Base-by-base conservation (phyloP, 768 basidiomycete species). In the Leccinum subgranulosum region DNA sequence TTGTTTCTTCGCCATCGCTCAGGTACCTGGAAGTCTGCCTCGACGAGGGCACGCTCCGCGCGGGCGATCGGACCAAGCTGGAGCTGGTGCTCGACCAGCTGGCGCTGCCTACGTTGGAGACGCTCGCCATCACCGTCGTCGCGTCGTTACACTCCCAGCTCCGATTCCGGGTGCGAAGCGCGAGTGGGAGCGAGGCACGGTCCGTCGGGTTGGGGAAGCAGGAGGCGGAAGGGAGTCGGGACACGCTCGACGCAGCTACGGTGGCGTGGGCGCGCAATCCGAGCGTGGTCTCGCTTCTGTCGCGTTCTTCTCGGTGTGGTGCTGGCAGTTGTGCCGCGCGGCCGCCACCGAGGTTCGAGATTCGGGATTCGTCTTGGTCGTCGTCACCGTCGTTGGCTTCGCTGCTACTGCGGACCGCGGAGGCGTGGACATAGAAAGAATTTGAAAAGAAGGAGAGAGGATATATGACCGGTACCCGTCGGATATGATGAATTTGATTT, bases 1-100 rank as follows among this genome's bases (percentile, higher is more conserved):
- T 39, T 0, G 17, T 39, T 39, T 39, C 36, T 17, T 55, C 17
- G 2, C 33, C 36, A 5, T 51, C 64, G 4, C 56, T 73, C 6
- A 31, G 27, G 25, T 17, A 9, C 8, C 53, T 71, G 23, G 54
- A 67, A 14, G 12, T 71, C 50, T 23, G n/a, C 10, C 60, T 72
- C n/a, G 62, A 67, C 53, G 54, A 17, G 43, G 69, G 65, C 45
- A 49, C 54, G 39, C 56, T 67, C 50, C 52, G 63, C 3, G 64
- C 67, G 47, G 67, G 65, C 12, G 52, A 69, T 23, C 63, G 63
- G 1, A 33, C 57, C 10, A 41, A 23, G 21, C 41, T 73, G 7
- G 59, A 51, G 41, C 50, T 21, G 43, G 6, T 73, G 21, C 62
- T 71, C 19, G 62, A 69, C 27, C 54, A 5, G 6, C 56, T 71